These are phyloP conservation scores for Chrysoporthe deuterocubensis DNA, from an alignment of 2,329 filamentous ascomycete species.

Conservation along the genomic window DNA sequence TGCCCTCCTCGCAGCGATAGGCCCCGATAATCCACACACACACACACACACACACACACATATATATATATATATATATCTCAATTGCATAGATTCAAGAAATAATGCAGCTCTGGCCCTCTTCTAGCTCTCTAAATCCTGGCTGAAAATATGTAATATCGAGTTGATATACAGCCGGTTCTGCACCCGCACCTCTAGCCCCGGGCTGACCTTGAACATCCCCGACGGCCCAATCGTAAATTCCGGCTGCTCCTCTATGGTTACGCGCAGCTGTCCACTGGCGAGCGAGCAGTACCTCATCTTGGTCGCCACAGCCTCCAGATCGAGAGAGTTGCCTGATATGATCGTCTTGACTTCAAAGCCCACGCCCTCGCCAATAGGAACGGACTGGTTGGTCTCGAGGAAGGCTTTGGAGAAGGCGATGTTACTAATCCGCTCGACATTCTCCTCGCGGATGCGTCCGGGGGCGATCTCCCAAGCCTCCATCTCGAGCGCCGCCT, in stretches of 20 bases:
- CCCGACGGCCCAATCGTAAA: constrained; percentile 36
- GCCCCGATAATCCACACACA: no score
- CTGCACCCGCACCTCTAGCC: constrained; percentile 29
- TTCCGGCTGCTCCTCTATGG: constrained; percentile 31
- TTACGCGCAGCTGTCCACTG: constrained; percentile 37
- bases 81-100: no score
- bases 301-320: constrained; percentile 30
- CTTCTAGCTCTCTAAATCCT: not conserved
- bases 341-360: constrained; percentile 37
- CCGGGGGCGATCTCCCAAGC: constrained; percentile 43
- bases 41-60: no score
- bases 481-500: constrained; percentile 40
- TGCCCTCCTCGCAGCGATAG: no score
- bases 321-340: constrained; percentile 30
- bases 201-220: constrained; percentile 34
- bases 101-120: not conserved
- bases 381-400: constrained; percentile 31
- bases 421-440: constrained; percentile 29
- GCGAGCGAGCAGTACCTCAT: constrained; percentile 37
- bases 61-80: no score
- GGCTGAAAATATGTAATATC: constrained; percentile 32
- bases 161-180: constrained; percentile 36
- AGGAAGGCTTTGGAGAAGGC: constrained; percentile 42
- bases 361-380: constrained; percentile 35
- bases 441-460: constrained; percentile 31